Base-by-base conservation (phyloP, 116 monocot species). In the Papilionanthe hybrid region DNA sequence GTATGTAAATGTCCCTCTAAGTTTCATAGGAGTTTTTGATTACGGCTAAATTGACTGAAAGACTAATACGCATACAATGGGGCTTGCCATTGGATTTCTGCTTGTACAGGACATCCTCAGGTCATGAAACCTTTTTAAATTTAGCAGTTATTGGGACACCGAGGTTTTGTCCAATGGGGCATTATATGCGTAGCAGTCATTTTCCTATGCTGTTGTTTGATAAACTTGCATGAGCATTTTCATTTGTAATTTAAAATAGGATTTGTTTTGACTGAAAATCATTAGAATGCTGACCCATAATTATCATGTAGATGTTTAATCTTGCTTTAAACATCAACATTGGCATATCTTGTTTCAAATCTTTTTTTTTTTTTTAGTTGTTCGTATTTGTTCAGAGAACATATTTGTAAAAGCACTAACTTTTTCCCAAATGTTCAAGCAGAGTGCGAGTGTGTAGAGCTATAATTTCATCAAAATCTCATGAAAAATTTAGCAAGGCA, bases 401-500 rank as follows among this genome's bases (percentile, higher is more conserved):
- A 65, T 25, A 25, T 65, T 27, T 9, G 13, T 27, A 9, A 27
- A 11, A 65, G 22, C 22, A 27, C 25, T 65, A 25, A 11, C 22
- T 65, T 65, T 65, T 10, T 65, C 65, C 65, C 27, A 65, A 25
- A 65, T 65, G 65, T 65, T 65, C 11, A 8, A 27, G 65, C 65
- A 65, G 65, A 65, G 65, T 65, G 65, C 25, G 65, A 65, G 11
- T 27, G 22, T 27, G 65, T 65, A 12, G 65, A 23, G 23, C 27
- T 65, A 25, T 27, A 25, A 27, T 65, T 28, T 65, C 22, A 27
- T 42, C 44, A 42, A 20, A 63, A 37, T 32, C 69, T 69, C 57
- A 73, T 45, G 37, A 49, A 45, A 75, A 47, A 72, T 83, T 78
- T 50, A 75, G n/a, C 73, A 67, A 79, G 83, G 83, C 79, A 83